Base-by-base conservation (phyloP, 202 grass and related monocot genomes). In the Panicum hallii region DNA sequence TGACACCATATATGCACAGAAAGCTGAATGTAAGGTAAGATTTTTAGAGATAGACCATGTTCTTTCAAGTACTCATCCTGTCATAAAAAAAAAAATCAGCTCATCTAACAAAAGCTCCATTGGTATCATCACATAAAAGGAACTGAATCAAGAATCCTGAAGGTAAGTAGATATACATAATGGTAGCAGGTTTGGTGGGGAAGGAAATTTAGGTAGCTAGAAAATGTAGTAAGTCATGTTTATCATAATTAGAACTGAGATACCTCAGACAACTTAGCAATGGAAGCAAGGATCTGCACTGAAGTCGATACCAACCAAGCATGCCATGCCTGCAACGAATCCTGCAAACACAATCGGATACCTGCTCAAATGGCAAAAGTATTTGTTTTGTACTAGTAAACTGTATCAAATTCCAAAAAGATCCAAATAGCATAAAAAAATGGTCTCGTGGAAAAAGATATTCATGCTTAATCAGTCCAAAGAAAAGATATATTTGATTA, bases 251-350 rank as follows among this genome's bases (percentile, higher is more conserved):
- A 32, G 1, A 32, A 32, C 2, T 2, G 32, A 32, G 32, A 32
- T 92, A 95, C 96, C 93, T 99, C 89, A 85, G 32, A 38, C 3
- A 4, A 38, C 36, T 4, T 38, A 38, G 36, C 36, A 38, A 38
- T 38, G 36, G 36, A 38, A 38, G 36, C 36, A 47, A 98, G 78
- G 69, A 95, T 89, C 82, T 94, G 91, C 93, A 82, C 88, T 90
- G 65, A 98, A 95, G 64, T 98, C 89, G 76, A 89, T 84, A 63
- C 93, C 93, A 81, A 95, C 95, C 83, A 92, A 71, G 79, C 95
- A 92, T 40, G 95, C 91, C 91, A 94, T 93, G 60, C 95, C 95
- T 77, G 93, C 91, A 91, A 95, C 84, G 92, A 93, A 94, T 55
- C 93, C 81, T 86, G 93, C 91, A 90, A 95, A 98, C 34, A 91